These are phyloP conservation scores for Laburnicola sp. DNA, from an alignment of 2,329 filamentous ascomycete species.

Conservation along the genomic window DNA sequence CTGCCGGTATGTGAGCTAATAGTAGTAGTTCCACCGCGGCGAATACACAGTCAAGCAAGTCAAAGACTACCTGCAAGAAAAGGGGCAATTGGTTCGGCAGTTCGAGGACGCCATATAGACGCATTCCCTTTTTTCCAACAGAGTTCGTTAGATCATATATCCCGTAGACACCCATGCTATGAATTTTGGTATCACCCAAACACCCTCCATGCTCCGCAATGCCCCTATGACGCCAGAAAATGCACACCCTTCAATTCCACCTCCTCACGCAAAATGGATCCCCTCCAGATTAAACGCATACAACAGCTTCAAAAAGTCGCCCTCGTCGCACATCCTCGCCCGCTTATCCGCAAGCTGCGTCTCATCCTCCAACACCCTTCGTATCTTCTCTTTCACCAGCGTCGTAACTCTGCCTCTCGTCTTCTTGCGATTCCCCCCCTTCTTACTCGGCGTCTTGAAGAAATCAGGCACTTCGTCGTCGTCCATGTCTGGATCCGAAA, in stretches of 20 bases:
- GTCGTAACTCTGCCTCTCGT: slow-evolving; percentile 79
- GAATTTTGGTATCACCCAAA: slow-evolving; percentile 29
- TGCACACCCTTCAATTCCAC: slow-evolving; percentile 7
- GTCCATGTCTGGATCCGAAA: slow-evolving; percentile 59
- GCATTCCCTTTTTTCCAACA: background rate
- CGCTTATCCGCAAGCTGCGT: slow-evolving; percentile 81
- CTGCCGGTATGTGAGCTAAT: slow-evolving; percentile 11
- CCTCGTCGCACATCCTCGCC: slow-evolving; percentile 86
- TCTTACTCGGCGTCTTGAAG: slow-evolving; percentile 71
- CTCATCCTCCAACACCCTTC: slow-evolving; percentile 78
- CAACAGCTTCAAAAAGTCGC: slow-evolving; percentile 82
- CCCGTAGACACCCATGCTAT: slow-evolving; percentile 2
- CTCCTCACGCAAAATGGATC: slow-evolving; percentile 69
- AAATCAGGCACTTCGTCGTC: slow-evolving; percentile 79
- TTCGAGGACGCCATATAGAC: slow-evolving; percentile 59
- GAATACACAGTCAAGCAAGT: slow-evolving; percentile 96
- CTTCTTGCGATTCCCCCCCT: slow-evolving; percentile 61
- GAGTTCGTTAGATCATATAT: slow-evolving; percentile 2
- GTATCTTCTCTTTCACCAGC: slow-evolving; percentile 83
- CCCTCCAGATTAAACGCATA: slow-evolving; percentile 87
- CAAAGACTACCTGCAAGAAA: slow-evolving; percentile 74
- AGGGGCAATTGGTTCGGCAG: slow-evolving; percentile 76
- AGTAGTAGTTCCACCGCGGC: slow-evolving; percentile 77
- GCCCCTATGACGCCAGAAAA: slow-evolving; percentile 21
- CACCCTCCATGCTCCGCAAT: slow-evolving; percentile 13